A percentile compares a stretch with the other conserved stretches of the same genome.
Evolutionary conservation across 2,329 filamentous ascomycete genomes (phyloP).

Genomic region (Dothidotthia symphoricarpi): DNA sequence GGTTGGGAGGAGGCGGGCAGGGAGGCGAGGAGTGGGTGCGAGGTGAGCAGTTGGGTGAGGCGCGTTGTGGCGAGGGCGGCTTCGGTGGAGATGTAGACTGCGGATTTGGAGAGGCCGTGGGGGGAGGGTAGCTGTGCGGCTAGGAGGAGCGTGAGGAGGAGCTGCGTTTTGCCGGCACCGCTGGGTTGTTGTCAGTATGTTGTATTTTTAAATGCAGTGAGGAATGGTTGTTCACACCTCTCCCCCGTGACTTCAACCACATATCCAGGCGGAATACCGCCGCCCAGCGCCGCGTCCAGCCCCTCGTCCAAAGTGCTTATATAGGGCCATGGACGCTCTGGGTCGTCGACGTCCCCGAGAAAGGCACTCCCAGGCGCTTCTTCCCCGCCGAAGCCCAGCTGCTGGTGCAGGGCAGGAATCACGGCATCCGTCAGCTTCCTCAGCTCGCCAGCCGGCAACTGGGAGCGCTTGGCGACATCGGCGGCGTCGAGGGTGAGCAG

Average conservation of each 20-base stretch:
- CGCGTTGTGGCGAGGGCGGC: conserved; percentile 78
- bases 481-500: conserved; percentile 78
- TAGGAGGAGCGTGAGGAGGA: conserved; percentile 81
- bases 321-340: conserved; percentile 48
- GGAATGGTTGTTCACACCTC: conserved; percentile 56
- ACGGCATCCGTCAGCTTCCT: conserved; percentile 69
- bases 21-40: conserved; percentile 60
- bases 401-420: conserved; percentile 63
- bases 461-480: conserved; percentile 82
- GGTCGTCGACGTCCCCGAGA: conserved; percentile 12
- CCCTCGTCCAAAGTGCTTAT: conserved; percentile 78
- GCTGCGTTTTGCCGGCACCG: conserved; percentile 91
- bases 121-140: conserved; percentile 78
- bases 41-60: conserved; percentile 72
- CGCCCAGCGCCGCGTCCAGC: conserved; percentile 70
- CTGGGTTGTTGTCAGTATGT: conserved; percentile 45
- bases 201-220: too few relatives aligned
- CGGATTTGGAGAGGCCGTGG: conserved; percentile 66
- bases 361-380: conserved; percentile 18
- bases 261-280: conserved; percentile 77
- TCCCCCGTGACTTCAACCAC: conserved; percentile 90
- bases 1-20: conserved; percentile 50
- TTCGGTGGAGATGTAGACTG: conserved; percentile 93
- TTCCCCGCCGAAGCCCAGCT: conserved; percentile 51
- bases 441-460: conserved; percentile 76